Base-by-base conservation (phyloP, 768 basidiomycete species). In the Rhizopogon vinicolor region DNA sequence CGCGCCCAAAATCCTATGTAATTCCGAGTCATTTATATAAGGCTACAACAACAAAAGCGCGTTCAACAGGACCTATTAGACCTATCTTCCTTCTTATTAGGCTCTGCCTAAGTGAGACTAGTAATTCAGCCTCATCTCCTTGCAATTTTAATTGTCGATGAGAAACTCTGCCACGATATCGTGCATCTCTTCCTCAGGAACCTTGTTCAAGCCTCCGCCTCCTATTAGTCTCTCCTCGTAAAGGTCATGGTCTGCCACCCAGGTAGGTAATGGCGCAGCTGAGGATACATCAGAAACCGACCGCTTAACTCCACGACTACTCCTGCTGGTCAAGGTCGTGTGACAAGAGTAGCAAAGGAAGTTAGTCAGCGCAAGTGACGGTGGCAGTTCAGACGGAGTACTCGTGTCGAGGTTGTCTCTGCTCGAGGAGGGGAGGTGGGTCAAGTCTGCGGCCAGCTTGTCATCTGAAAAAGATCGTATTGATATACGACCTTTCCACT, bases 401-500 rank as follows among this genome's bases (percentile, higher is more conserved):
- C 7, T 49, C 5, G 48, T 37, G 19, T 37, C 35, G 14, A 49
- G 19, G 22, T 25, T 37, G 48, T 3, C 19, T 37, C 35, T 49
- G 48, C 33, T 33, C 16, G 48, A 5, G 12, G 16, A 42, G 41
- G 60, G 58, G 41, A 53, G 35, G 51, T 60, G 44, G 43, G 35
- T 45, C 4, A 56, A 56, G 41, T 63, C 62, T n/a, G 60, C n/a
- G 10, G 48, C 53, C 14, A 68, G 28, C 29, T 55, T 58, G 29
- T 60, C 19, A 35, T 62, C 62, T 7, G 52, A 57, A 44, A 64
- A 78, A 1, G 84, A 78, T 51, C 86, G 81, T 55, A 91, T 86
- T 5, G 91, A 85, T 67, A 88, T 91, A 35, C 77, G 78, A 0
- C 78, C 67, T 65, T 89, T 91, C 91, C 91, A 92, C 37, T 78